These are phyloP conservation scores for Pseudogymnoascus sp. DNA, from an alignment of 2,329 filamentous ascomycete genomes.

Conservation along the genomic window DNA sequence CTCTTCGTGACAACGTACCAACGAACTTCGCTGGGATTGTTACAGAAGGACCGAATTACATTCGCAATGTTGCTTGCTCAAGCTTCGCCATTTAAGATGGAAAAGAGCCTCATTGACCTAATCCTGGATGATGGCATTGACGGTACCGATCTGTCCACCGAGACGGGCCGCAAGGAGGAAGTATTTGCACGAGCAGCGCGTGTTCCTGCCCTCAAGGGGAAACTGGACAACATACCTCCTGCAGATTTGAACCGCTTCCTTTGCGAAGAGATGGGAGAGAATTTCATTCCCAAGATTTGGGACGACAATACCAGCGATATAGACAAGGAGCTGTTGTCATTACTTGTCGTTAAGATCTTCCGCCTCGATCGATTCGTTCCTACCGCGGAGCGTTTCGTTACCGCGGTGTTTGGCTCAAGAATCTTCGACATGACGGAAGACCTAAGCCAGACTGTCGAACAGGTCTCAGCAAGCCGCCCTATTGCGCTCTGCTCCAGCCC, in stretches of 20 bases:
- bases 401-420: conserved; percentile 72
- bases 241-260: conserved; percentile 77
- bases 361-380: conserved; percentile 93
- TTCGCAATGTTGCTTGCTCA: conserved; percentile 92
- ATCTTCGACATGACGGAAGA: conserved; percentile 82
- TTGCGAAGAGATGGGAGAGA: conserved; percentile 77
- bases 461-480: conserved; percentile 76
- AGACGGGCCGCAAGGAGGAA: conserved; percentile 55
- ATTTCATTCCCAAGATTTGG: conserved; percentile 71
- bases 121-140: conserved; percentile 72
- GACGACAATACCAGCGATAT: conserved; percentile 53
- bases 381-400: conserved; percentile 82
- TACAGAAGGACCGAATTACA: conserved; percentile 91
- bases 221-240: conserved; percentile 53
- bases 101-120: conserved; percentile 77
- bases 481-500: conserved; percentile 90
- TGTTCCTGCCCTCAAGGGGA: conserved; percentile 65
- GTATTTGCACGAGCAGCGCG: conserved; percentile 61
- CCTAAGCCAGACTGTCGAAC: conserved; percentile 72
- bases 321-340: conserved; percentile 71
- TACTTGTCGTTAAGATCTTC: conserved; percentile 89
- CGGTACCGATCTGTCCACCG: conserved; percentile 70
- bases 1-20: conserved; percentile 88
- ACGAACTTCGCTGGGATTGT: conserved; percentile 81
- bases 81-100: conserved; percentile 92